Base-by-base conservation (phyloP, 2,329 filamentous ascomycete genomes). In the Raffaelea albimanens region DNA sequence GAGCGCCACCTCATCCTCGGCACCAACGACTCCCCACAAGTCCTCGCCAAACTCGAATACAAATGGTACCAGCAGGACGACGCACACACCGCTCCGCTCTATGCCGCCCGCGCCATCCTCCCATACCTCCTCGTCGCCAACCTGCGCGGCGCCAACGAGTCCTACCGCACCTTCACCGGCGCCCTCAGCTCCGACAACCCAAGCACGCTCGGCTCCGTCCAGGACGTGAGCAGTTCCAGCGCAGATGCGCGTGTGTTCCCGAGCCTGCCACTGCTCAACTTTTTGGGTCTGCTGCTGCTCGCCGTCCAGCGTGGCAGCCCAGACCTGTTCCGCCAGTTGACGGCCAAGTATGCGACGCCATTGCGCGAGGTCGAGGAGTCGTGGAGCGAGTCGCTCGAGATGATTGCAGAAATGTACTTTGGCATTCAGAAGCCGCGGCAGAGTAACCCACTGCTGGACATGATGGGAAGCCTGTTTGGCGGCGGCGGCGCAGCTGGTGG, bases 391-490 rank as follows among this genome's bases (percentile, higher is more conserved):
- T 76, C 87, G 21, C 69, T 98, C 51, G 84, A 89, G 57, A 82
- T 87, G 64, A 83, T 98, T 58, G 91, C 85, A 43, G 91, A 98
- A 70, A 90, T 95, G 80, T 98, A 97, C 71, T 98, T 98, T 68
- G 82, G 82, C 33, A 94, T 98, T 63, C 79, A 82, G 69, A 83
- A 89, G 61, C 91, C 90, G 42, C 78, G 85, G 59, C 88, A 95
- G 70, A 85, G 83, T 54, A 97, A 97, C 64, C 90, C 90, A 3
- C 71, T 98, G 64, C 80, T 97, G 67, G 93, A 98, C 63, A 97
- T 98, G 90, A 94, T 98, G 86, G 90, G 89, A 43, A 90, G 82
- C 53, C 80, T 98, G 73, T 86, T 98, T 59, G 90, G 90, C 43
- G 88, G 88, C 19, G 73, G 69, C 8, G 76, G 72, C 21, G 72